Base-by-base conservation (phyloP, 345 rosid species). In the Citrus trifoliata region DNA sequence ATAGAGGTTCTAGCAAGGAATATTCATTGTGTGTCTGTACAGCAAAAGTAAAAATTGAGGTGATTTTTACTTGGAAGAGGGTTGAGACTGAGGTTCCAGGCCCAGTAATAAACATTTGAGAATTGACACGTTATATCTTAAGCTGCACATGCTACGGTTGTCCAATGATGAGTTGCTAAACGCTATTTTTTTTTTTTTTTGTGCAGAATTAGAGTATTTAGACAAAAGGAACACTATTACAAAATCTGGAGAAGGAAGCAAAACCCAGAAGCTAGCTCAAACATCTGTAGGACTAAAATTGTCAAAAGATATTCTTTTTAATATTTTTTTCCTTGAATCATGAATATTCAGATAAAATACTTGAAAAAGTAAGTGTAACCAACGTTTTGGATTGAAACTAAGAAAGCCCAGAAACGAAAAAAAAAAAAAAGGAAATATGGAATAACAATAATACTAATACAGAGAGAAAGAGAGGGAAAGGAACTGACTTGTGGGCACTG, bases 401-500 rank as follows among this genome's bases (percentile, higher is more conserved):
- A 38, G 8, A 10, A 68, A 58, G 40, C 73, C 56, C 25, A 73
- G 66, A 59, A 73, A 42, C 21, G 21, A 55, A 55, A 67, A 24
- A 33, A n/a, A n/a, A 32, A 30, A 28, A 61, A 8, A 28, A 12
- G 51, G 48, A 24, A 25, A 9, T 21, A 42, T 3, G n/a, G 5
- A 42, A 55, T 12, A 27, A 53, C 18, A 27, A 7, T 71, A 9
- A 19, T 40, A 27, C 51, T 4, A 6, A 28, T 18, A 70, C 8
- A 71, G 2, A 32, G 7, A 8, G 37, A 33, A 48, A 67, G 55
- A 27, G 61, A n/a, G 76, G 28, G 30, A 14, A 35, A 37, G 27
- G 38, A 64, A 35, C 90, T 33, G 74, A 95, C 99, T 95, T 95
- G 88, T 95, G 99, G 80, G 99, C 99, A 75, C 98, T 92, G 88